Conservation (phyloP, 371 early-diverging fungal species). For the Saksenaea vasiformis region DNA sequence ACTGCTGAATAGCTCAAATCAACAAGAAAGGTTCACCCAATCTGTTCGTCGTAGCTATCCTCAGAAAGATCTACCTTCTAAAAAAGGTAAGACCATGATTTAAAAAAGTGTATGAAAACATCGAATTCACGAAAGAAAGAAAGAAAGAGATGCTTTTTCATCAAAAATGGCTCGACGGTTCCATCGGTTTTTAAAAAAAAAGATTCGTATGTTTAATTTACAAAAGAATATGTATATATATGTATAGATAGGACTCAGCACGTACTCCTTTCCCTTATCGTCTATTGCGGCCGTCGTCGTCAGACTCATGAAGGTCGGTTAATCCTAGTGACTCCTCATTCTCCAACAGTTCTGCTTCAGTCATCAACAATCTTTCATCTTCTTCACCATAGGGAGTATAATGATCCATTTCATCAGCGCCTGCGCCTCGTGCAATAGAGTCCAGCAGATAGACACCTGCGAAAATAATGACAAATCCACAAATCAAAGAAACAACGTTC, state of each 20-base stretch:
- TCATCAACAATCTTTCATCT: slow-evolving; percentile 37
- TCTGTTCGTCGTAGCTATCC: no score
- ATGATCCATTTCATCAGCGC: slow-evolving; percentile 16
- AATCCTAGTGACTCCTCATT: slow-evolving; percentile 60
- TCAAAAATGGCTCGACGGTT: slow-evolving; percentile 34
- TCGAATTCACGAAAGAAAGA: no score
- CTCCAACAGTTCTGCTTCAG: slow-evolving; percentile 56
- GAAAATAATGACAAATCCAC: slow-evolving; percentile 90
- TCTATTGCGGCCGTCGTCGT: slow-evolving; percentile 4
- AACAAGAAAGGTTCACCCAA: no score
- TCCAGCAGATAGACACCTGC: slow-evolving; percentile 83
- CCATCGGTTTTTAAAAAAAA: slow-evolving; percentile 36
- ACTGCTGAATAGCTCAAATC: no score
- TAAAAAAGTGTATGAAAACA: no score
- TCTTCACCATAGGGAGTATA: slow-evolving; percentile 16
- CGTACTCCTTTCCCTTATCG: not conserved
- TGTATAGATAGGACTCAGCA: not conserved
- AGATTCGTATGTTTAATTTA: slow-evolving; percentile 46
- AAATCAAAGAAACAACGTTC: slow-evolving; percentile 81
- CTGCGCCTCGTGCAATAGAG: slow-evolving; percentile 36
- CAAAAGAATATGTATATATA: slow-evolving; percentile 28
- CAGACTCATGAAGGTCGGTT: slow-evolving; percentile 41
- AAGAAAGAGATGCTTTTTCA: slow-evolving; percentile 28
- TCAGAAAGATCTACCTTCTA: no score
- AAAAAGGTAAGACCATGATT: no score